A percentile compares a stretch with the other conserved stretches of the same genome.
These are phyloP conservation scores for Wickerhamiella domercqiae DNA, from an alignment of 805 yeast species.

Conservation along the genomic window DNA sequence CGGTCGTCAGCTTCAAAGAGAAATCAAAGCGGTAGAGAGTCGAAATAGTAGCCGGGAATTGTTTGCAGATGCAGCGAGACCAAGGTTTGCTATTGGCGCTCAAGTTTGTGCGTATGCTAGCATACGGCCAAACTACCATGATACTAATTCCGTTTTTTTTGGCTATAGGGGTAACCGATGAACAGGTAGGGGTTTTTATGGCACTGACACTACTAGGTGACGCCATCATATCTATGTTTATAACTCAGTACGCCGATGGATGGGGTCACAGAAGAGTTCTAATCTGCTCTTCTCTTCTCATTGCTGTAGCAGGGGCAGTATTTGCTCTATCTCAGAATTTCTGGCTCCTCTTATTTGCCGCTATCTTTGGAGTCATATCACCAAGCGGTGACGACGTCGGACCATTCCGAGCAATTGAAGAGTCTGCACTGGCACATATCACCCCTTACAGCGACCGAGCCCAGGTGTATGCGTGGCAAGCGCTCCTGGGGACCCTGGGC, in stretches of 20 bases:
- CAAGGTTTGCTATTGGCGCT: conserved; percentile 50
- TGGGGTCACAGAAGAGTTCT: conserved; percentile 56
- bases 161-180: conserved; percentile 38
- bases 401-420: conserved; percentile 77
- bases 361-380: conserved; percentile 71
- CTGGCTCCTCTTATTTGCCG: conserved; percentile 45
- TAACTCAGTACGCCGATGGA: conserved; percentile 64
- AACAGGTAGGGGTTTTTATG: conserved; percentile 64
- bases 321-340: conserved; percentile 46
- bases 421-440: conserved; percentile 64
- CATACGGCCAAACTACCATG: conserved; percentile 70
- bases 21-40: neutral
- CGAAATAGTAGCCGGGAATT: no score
- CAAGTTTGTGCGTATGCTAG: conserved; percentile 52
- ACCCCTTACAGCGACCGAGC: conserved; percentile 37
- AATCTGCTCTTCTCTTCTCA: conserved; percentile 46
- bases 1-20: neutral
- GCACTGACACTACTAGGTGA: conserved; percentile 69
- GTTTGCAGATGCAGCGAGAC: conserved; percentile 33
- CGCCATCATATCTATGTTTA: conserved; percentile 46
- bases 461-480: conserved; percentile 60
- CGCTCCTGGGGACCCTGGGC: conserved; percentile 53
- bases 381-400: conserved; percentile 88
- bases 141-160: conserved; percentile 54
- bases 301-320: conserved; percentile 50